Base-by-base conservation (phyloP, 2,329 filamentous ascomycete species). In the Nothomitra cinnamomea region DNA sequence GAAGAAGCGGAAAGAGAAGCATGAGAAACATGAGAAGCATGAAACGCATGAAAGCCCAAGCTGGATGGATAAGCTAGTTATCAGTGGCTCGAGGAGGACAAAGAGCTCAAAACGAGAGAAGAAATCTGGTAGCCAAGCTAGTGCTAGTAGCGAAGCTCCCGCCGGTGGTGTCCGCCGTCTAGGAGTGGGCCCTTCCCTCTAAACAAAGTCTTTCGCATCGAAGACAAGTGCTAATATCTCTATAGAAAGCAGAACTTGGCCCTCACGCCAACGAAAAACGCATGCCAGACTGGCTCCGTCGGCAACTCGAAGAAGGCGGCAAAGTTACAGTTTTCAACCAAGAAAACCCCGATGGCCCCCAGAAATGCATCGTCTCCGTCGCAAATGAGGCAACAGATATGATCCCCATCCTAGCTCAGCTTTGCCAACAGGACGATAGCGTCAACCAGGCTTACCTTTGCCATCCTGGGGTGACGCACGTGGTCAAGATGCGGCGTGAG, bases 401-500 rank as follows among this genome's bases (percentile, higher is more conserved):
- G 8, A 72, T 88, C 53, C 75, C 78, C 0, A 74, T 82, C 1
- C 68, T 90, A 21, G 67, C 72, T 19, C 74, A 77, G 57, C 70
- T 88, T 10, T 76, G 85, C 43, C 73, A 82, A 41, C 73, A 83
- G 54, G 86, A 85, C 60, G 63, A 68, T 6, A 69, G 70, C 3
- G 84, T 87, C 1, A 71, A 77, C 53, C 78, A 78, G 58, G 85
- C 86, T 4, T 95, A 88, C 61, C 71, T 95, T 35, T 95, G 89
- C 65, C 80, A 88, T 61, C 76, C 83, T 1, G 72, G 74, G 49
- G 83, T 87, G 0, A 74, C 80, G 50, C 89, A 95, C 62, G 75
- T 96, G 24, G 86, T 85, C 52, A 94, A 94, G 62, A 73, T 94
- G 52, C 77, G 75, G n/a, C 75, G 72, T 56, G 89, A 95, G 69